A percentile compares a stretch with the other conserved stretches of the same genome.
These are phyloP conservation scores for Globisporangium mamillatum DNA, from an alignment of 352 stramenopile species.

Conservation along the genomic window DNA sequence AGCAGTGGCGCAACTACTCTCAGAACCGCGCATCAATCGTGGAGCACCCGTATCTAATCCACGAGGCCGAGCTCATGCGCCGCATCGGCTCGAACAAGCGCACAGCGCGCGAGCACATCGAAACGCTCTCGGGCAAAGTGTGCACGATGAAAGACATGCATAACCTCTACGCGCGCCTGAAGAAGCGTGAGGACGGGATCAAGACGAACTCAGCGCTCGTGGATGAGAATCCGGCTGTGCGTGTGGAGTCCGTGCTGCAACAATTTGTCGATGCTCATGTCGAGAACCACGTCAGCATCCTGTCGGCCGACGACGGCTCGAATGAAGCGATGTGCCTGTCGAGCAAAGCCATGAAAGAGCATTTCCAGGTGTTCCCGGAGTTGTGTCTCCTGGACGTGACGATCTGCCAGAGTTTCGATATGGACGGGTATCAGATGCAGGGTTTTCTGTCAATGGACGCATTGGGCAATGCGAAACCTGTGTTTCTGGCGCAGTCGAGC, in stretches of 20 bases:
- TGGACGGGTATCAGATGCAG: slow-evolving; percentile 51
- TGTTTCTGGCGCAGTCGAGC: slow-evolving; percentile 55
- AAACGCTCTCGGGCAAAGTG: slow-evolving; percentile 59
- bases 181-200: slow-evolving; percentile 55
- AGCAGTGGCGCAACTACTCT: slow-evolving; percentile 78
- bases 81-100: slow-evolving; percentile 71
- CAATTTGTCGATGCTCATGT: slow-evolving; percentile 67
- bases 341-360: slow-evolving; percentile 73
- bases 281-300: slow-evolving; percentile 74
- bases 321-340: slow-evolving; percentile 72
- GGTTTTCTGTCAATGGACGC: slow-evolving; percentile 71
- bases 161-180: slow-evolving; percentile 63
- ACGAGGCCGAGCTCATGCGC: slow-evolving; percentile 71
- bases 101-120: slow-evolving; percentile 55
- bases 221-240: slow-evolving; percentile 21
- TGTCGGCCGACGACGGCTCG: slow-evolving; percentile 65
- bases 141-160: slow-evolving; percentile 85
- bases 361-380: slow-evolving; percentile 62
- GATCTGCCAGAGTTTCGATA: slow-evolving; percentile 25
- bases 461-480: slow-evolving; percentile 59
- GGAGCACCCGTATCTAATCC: slow-evolving; percentile 65
- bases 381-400: slow-evolving; percentile 56
- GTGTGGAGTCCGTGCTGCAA: slow-evolving; percentile 57
- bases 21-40: slow-evolving; percentile 72
- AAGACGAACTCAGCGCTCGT: slow-evolving; percentile 38